These are phyloP conservation scores for Salix caprea DNA, from an alignment of 345 rosid species.

Conservation along the genomic window DNA sequence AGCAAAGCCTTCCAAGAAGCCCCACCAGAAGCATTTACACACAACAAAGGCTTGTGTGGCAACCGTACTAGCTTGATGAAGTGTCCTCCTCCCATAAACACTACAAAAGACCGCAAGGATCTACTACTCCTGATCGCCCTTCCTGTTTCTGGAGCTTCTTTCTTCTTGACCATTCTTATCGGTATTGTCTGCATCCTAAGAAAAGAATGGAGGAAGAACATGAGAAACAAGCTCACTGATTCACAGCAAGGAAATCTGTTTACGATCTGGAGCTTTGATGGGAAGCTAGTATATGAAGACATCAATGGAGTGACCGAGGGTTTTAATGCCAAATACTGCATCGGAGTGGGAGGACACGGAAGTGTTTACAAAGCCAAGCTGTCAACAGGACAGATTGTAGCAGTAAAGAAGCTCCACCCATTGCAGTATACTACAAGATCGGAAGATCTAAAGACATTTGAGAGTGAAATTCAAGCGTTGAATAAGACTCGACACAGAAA, in stretches of 20 bases:
- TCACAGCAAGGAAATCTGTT: constrained; percentile 5
- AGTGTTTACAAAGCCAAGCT: constrained; percentile 14
- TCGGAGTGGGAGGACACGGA: constrained; percentile 9
- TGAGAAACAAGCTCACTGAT: background rate
- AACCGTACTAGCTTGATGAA: background rate
- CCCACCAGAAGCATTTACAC: constrained; percentile 4
- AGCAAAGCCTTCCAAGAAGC: constrained; percentile 10
- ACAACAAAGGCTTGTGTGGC: constrained; percentile 20
- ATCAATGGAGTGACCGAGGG: constrained; percentile 7
- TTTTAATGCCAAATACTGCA: constrained; percentile 14
- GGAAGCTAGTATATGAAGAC: constrained; percentile 6
- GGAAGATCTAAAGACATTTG: constrained; percentile 1
- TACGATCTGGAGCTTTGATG: constrained; percentile 8
- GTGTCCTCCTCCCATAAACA: background rate
- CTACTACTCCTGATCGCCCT: background rate
- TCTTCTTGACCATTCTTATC: background rate
- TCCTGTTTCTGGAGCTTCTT: constrained; percentile 2
- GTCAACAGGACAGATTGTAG: constrained; percentile 14
- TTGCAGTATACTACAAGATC: background rate
- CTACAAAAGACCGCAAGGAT: background rate
- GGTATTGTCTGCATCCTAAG: background rate
- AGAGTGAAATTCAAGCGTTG: constrained; percentile 6
- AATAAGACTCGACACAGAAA: constrained; percentile 10
- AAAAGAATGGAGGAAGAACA: background rate
- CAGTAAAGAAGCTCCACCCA: constrained; percentile 13